A percentile compares a stretch with the other conserved stretches of the same genome.
Evolutionary conservation across 768 basidiomycete species (phyloP).

Genomic region (Butyriboletus loyo): DNA sequence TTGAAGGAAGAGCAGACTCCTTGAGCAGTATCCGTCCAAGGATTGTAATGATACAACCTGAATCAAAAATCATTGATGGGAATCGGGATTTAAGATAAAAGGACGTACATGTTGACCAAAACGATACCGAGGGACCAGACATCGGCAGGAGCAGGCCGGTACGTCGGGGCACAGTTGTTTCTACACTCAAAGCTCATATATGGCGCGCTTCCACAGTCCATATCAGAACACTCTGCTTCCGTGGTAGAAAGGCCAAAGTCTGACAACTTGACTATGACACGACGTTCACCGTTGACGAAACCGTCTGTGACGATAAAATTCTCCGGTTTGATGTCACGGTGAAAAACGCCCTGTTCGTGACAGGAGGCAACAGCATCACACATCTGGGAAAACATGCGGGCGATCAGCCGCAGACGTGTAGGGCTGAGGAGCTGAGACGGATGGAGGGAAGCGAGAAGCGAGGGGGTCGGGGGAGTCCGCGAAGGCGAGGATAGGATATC

Average conservation of each 20-base stretch:
- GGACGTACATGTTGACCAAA: slow-evolving; percentile 89
- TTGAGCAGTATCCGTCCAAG: slow-evolving; percentile 92
- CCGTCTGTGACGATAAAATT: slow-evolving; percentile 96
- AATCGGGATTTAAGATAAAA: not conserved
- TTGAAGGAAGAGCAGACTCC: slow-evolving; percentile 81
- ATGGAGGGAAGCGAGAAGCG: slow-evolving; percentile 79
- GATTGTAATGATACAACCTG: slow-evolving; percentile 97
- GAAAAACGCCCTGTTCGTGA: slow-evolving; percentile 87
- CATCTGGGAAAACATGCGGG: slow-evolving; percentile 99
- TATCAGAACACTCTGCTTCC: slow-evolving; percentile 85
- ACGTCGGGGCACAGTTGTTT: slow-evolving; percentile 94
- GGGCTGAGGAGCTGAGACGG: slow-evolving; percentile 80
- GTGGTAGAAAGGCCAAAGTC: slow-evolving; percentile 96
- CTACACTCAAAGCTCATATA: slow-evolving; percentile 99
- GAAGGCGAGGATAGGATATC: slow-evolving; percentile 33
- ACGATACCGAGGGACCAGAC: slow-evolving; percentile 99
- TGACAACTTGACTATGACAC: slow-evolving; percentile 92
- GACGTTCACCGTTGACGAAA: slow-evolving; percentile 65
- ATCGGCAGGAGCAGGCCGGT: slow-evolving; percentile 92
- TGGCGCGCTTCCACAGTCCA: slow-evolving; percentile 97
- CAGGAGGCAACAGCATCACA: slow-evolving; percentile 95
- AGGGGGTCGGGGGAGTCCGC: slow-evolving; percentile 89
- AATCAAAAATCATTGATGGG: slow-evolving; percentile 3
- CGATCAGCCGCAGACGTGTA: slow-evolving; percentile 86
- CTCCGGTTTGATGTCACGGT: slow-evolving; percentile 99